These are phyloP conservation scores for Microdochium nivale DNA, from an alignment of 2,329 filamentous ascomycete genomes.

Conservation along the genomic window DNA sequence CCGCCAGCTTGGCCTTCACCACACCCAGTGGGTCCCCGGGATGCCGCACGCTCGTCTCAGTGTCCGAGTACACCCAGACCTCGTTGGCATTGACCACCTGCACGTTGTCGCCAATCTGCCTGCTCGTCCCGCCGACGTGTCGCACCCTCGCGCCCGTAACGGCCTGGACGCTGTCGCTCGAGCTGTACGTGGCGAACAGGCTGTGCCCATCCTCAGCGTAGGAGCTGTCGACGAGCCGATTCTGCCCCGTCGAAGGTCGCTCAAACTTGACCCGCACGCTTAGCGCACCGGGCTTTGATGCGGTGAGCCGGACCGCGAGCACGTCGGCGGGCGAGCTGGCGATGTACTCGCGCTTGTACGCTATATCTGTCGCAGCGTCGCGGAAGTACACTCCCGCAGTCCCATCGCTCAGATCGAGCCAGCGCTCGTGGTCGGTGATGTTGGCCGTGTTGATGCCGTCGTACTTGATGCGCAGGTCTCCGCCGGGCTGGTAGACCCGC, in stretches of 20 bases:
- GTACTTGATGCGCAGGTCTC: slow-evolving; percentile 15
- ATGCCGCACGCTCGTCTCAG: slow-evolving; percentile 11
- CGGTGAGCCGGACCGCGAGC: slow-evolving; percentile 7
- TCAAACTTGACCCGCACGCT: slow-evolving; percentile 5
- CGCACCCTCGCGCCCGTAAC: slow-evolving; percentile 3
- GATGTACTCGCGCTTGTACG: slow-evolving; percentile 21
- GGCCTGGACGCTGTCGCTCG: slow-evolving; percentile 7
- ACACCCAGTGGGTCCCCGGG: slow-evolving; percentile 4
- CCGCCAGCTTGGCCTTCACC: slow-evolving; percentile 9
- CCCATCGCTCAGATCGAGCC: slow-evolving; percentile 22
- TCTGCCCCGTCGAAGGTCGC: slow-evolving; percentile 4
- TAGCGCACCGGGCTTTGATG: slow-evolving; percentile 7
- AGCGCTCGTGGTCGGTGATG: slow-evolving; percentile 10
- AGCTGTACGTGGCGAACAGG: slow-evolving; percentile 5
- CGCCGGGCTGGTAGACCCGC: slow-evolving; percentile 26
- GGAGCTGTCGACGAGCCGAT: slow-evolving; percentile 4
- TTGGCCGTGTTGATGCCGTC: slow-evolving; percentile 2
- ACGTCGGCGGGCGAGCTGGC: slow-evolving; percentile 20
- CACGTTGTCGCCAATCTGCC: slow-evolving; percentile 10
- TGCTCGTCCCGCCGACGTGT: slow-evolving; percentile 9
- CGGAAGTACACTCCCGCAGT: slow-evolving; percentile 15
- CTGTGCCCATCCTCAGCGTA: slow-evolving; percentile 8
- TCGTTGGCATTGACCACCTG: slow-evolving; percentile 10
- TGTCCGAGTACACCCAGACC: slow-evolving; percentile 11
- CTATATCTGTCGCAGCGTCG: slow-evolving; percentile 19